phyloP scores from a whole-genome alignment of 1,284 basidiomycete species.

The Boletus putidus region DNA sequence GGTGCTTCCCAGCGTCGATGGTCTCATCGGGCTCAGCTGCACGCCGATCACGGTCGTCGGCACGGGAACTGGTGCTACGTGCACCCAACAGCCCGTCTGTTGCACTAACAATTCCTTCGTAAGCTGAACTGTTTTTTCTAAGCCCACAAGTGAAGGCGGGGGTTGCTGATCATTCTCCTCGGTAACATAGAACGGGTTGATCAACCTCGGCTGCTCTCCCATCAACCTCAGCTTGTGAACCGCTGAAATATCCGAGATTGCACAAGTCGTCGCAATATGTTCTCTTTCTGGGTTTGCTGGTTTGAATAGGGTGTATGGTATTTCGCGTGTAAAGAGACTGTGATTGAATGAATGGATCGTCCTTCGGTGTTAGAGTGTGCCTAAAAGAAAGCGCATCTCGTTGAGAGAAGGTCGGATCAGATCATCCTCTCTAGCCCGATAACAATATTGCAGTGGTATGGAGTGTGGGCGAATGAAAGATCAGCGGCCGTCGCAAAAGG shows the following conservation, averaged over 20 bases:
- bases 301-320: not conserved
- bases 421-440: too few species aligned
- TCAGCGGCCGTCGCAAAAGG: too few species aligned
- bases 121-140: not conserved
- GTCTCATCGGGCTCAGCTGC: constrained; percentile 12
- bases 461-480: too few species aligned
- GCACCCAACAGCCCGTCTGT: constrained; percentile 19
- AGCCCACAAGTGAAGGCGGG: too few species aligned
- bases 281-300: not conserved
- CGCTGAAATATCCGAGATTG: too few species aligned
- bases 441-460: too few species aligned
- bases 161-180: not conserved
- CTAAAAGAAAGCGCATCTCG: too few species aligned
- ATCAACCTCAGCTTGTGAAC: not conserved
- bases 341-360: too few species aligned
- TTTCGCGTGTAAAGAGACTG: not conserved
- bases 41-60: not conserved
- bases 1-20: not conserved
- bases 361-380: too few species aligned
- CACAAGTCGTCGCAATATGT: not conserved
- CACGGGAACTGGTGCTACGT: not conserved
- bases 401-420: too few species aligned
- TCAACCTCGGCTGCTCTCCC: constrained; percentile 19
- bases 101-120: constrained; percentile 12
- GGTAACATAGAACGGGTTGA: constrained; percentile 9